phyloP scores from a whole-genome alignment of 2,329 filamentous ascomycete species.

The Clarireedia hainanense region DNA sequence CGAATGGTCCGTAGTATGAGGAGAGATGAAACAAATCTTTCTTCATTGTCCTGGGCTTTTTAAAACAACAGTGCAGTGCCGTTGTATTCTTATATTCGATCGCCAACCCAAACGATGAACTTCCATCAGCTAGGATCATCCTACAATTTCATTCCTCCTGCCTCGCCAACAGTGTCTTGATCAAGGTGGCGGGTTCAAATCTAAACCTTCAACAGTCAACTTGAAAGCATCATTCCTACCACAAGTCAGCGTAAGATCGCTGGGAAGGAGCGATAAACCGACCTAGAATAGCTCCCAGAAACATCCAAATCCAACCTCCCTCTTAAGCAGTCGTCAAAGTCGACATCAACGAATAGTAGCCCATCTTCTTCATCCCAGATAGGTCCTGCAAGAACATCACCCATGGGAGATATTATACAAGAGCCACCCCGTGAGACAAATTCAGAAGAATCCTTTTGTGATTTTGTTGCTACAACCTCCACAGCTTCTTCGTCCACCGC shows the following conservation, averaged over 20 bases:
- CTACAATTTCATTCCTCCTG: neutral
- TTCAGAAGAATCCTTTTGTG: conserved; percentile 16
- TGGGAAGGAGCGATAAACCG: conserved; percentile 30
- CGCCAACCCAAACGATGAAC: too few relatives aligned
- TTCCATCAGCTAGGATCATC: neutral
- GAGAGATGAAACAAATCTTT: too few relatives aligned
- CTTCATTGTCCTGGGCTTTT: too few relatives aligned
- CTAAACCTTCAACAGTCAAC: conserved; percentile 50
- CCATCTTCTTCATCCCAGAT: conserved; percentile 70
- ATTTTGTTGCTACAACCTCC: neutral
- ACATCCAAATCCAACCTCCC: conserved; percentile 78
- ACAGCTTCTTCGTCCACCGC: neutral
- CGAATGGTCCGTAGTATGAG: too few relatives aligned
- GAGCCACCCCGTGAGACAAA: conserved; percentile 66
- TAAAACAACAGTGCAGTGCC: too few relatives aligned
- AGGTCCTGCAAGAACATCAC: conserved; percentile 72
- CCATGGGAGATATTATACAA: conserved; percentile 70
- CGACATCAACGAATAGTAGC: conserved; percentile 64
- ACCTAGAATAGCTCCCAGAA: conserved; percentile 77
- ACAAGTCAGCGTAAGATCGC: conserved; percentile 9
- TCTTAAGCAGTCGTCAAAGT: conserved; percentile 80
- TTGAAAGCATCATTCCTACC: conserved; percentile 52
- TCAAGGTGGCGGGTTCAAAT: conserved; percentile 42
- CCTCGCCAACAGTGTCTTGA: too few relatives aligned
- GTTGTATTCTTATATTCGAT: too few relatives aligned